Percentiles rank a stretch among this genome's conserved stretches.
phyloP scores from a whole-genome alignment of 371 early-diverging fungal genomes.

The Phascolomyces articulosus region DNA sequence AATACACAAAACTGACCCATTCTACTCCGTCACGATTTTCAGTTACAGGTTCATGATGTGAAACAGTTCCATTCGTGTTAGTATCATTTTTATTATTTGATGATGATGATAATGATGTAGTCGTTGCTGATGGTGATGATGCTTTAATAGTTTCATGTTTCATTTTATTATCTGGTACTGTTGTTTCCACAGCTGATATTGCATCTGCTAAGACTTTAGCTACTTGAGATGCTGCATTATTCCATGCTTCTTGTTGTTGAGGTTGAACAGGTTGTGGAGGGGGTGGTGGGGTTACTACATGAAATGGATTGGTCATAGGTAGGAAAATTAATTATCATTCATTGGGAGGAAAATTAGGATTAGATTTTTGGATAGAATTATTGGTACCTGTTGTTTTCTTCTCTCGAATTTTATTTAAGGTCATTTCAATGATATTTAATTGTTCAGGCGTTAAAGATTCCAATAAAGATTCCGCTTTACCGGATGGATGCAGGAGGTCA shows the following conservation, averaged over 20 bases:
- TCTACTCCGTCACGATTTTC: constrained; percentile 66
- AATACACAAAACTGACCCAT: constrained; percentile 75
- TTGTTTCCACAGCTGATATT: constrained; percentile 14
- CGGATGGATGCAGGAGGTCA: constrained; percentile 41
- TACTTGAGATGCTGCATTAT: constrained; percentile 23
- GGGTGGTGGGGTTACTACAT: background rate
- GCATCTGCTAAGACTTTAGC: constrained; percentile 28
- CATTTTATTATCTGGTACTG: background rate
- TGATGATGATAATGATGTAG: constrained; percentile 8
- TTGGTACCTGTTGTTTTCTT: constrained; percentile 21
- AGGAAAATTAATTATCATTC: too few relatives aligned
- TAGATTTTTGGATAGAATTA: background rate
- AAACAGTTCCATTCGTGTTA: constrained; percentile 1
- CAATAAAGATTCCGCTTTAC: constrained; percentile 35
- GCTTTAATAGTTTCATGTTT: background rate
- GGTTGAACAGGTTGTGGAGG: background rate
- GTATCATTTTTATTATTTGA: background rate
- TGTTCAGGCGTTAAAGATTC: constrained; percentile 41
- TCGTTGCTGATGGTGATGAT: background rate
- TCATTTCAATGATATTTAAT: constrained; percentile 37
- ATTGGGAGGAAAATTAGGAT: background rate
- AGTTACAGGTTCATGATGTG: constrained; percentile 40
- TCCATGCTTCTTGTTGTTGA: constrained; percentile 14
- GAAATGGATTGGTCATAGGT: background rate
- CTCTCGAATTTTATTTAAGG: constrained; percentile 41